Base-by-base conservation (phyloP, 2,329 filamentous ascomycete genomes). In the Sclerotinia minor region DNA sequence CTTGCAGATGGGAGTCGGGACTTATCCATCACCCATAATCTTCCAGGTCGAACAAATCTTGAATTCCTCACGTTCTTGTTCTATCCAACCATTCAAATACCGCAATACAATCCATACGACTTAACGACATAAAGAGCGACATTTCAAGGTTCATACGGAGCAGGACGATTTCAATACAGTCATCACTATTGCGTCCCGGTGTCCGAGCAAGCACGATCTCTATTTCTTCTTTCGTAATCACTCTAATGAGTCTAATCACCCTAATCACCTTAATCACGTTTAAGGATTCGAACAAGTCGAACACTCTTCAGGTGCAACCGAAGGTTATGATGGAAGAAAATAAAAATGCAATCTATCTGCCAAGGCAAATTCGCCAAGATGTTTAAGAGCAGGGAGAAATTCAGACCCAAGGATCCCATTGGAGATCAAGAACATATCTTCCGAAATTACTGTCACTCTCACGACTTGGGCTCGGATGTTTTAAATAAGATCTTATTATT, bases 391-490 rank as follows among this genome's bases (percentile, higher is more conserved):
- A 26, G 38, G 41, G 55, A 38, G 38, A 59, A 44, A 21, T 59
- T 59, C 24, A 44, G 7, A 21, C 26, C 55, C 24, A 59, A 21
- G 55, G 45, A 29, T 44, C 21, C 38, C 38, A 59, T 59, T 59
- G 38, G 55, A 59, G 17, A 59, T 59, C 55, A 45, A 45, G 17
- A 59, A 29, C 21, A 29, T 19, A 29, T 41, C 55, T 17, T 59
- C 38, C 55, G 55, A 59, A 59, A 59, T 59, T 59, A 59, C 38
- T 19, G 55, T 59, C 45, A 59, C 55, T 44, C 32, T 35, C 21
- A 15, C 29, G 19, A n/a, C 38, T 59, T 24, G 55, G 38, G 44
- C 38, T 45, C 38, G 26, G 55, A 45, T 26, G 44, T 45, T 19
- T 41, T 5, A 44, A 24, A 24, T 26, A 29, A 29, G 29, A 29